These are phyloP conservation scores for Boletus pseudo-olivaceus DNA, from an alignment of 768 basidiomycete genomes.

Conservation along the genomic window DNA sequence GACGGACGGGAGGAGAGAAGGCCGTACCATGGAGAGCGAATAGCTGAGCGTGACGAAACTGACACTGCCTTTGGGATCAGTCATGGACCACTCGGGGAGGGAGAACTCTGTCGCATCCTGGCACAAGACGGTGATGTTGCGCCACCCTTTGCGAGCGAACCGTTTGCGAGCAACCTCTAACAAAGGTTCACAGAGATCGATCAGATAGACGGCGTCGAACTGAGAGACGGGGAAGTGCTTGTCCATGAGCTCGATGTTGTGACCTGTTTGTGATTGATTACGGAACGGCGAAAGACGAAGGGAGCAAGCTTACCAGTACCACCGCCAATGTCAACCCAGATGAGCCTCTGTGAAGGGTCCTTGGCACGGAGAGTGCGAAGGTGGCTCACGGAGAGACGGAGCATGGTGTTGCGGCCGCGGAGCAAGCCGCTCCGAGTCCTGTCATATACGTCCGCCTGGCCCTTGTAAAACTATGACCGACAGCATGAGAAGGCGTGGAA, in stretches of 20 bases:
- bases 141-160: slow-evolving; percentile 66
- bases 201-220: slow-evolving; percentile 67
- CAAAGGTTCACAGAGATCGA: slow-evolving; percentile 71
- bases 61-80: slow-evolving; percentile 53
- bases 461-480: slow-evolving; percentile 51
- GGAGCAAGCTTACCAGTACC: slow-evolving; percentile 48
- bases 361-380: slow-evolving; percentile 44
- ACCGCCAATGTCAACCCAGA: slow-evolving; percentile 80
- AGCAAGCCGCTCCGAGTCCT: slow-evolving; percentile 57
- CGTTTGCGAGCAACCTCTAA: slow-evolving; percentile 68
- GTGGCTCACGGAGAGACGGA: slow-evolving; percentile 62
- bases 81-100: slow-evolving; percentile 54
- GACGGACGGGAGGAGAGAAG: neutral
- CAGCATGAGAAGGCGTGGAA: neutral
- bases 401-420: slow-evolving; percentile 70
- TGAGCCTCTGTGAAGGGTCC: slow-evolving; percentile 44
- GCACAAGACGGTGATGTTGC: slow-evolving; percentile 65
- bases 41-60: slow-evolving; percentile 55
- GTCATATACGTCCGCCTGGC: slow-evolving; percentile 74
- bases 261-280: slow-evolving; percentile 18
- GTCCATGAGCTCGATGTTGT: slow-evolving; percentile 74
- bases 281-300: neutral
- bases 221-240: slow-evolving; percentile 51
- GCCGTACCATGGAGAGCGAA: slow-evolving; percentile 50
- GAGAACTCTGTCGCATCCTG: slow-evolving; percentile 69